Base-by-base conservation (phyloP, 2,329 filamentous ascomycete species). In the Fusarium sterilihyphosum region DNA sequence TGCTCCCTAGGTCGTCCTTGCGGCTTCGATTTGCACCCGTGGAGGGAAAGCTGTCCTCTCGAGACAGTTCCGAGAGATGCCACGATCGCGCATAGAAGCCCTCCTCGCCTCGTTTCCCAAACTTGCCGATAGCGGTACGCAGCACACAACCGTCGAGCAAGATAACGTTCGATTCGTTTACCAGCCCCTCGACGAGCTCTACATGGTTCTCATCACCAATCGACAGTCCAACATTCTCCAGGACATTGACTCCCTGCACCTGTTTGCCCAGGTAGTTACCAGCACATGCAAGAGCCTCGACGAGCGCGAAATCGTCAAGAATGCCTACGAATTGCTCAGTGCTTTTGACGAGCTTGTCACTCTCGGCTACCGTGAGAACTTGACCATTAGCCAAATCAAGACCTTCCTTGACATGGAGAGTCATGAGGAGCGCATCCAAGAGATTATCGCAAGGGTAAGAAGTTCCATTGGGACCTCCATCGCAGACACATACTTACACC, bases 121-220 rank as follows among this genome's bases (percentile, higher is more conserved):
- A 86, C 93, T 98, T 67, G 95, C 96, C 80, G 95, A 98, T 84
- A 95, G 94, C 73, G 94, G 95, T 71, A 98, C 95, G 60, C 96
- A 99, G 85, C 96, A 99, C 85, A 99, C 96, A 35, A 99, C 94
- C 11, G 95, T 98, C 80, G 96, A 99, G 85, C 95, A 98, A 85
- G 97, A 99, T 87, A 98, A 98, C 87, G 96, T 99, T 81, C 96
- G 96, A 86, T 99, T 98, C 82, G 96, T 99, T 67, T 99, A 99
- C 88, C 96, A 99, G 84, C 97, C 96, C 70, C 90, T 99, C 75
- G 97, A 99, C 86, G 97, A 99, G 87, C 92, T 99, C 75, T 99
- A 99, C 90, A 98, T 99, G 91, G 96, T 99, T 76, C 91, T 99
- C 81, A 98, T 99, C 85, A 99, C 97, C 84, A 99, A 99, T 88